Evolutionary conservation across 2,329 filamentous ascomycete species (phyloP), one percentile per base, ranked within the genome.

Genomic region (Apiospora koreana): DNA sequence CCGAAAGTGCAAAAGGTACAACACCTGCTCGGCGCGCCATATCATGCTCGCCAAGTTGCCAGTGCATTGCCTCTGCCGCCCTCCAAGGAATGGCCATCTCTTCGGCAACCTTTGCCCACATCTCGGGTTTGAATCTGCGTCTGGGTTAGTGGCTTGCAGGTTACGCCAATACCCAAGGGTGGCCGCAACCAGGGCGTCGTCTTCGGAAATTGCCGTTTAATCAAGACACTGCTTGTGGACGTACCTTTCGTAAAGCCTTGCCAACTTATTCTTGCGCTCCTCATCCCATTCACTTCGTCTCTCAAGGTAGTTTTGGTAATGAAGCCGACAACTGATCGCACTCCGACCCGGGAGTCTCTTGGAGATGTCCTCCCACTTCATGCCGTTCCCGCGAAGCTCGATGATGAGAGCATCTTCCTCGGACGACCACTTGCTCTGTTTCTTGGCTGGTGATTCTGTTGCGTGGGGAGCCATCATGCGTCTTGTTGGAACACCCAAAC

Each of bases 281-380:
- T 98, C 96, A 77, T 98, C 94, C 95, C 95, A 98, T 79, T 97
- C 94, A 76, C 93, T 94, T 70, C 94, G 88, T 77, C 94, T 89
- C 81, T 99, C 96, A 68, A 98, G 89, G 80, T 98, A 98, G 80
- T 99, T 99, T 78, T 98, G 95, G 81, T 98, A 98, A 79, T 97
- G 94, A 68, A 98, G 86, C 58, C 95, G 91, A 81, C 95, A 98
- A 76, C 94, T 97, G 77, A 98, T 98, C 70, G 94, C 92, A 81
- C 94, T 98, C 76, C 96, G 90, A 72, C 95, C 95, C 2, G 94
- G 95, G 67, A 98, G 85, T 69, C 92, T 89, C 84, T 95, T 97
- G 72, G 94, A 97, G 77, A 98, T 98, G 81, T 98, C 95, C 79
- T 98, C 95, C 96, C 95, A 98, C 80, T 98, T 98, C 94, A 98